These are phyloP conservation scores for Chiua virens DNA, from an alignment of 768 basidiomycete species.

Conservation along the genomic window DNA sequence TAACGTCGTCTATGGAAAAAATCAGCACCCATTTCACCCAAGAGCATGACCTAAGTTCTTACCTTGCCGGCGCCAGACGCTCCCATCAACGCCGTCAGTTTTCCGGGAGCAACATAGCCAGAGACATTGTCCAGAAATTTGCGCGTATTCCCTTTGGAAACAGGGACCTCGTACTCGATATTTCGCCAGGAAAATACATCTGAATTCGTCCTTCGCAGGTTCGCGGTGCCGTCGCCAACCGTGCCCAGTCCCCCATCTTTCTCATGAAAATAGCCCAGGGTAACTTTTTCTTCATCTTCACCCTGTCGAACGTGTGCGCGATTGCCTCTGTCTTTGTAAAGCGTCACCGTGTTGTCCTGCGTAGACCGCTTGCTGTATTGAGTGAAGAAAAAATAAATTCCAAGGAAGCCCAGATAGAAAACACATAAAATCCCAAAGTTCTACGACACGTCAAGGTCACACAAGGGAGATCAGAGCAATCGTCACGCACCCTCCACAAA, in stretches of 20 bases:
- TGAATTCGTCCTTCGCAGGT: too few relatives aligned
- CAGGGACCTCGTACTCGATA: constrained; percentile 60
- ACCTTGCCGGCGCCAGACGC: constrained; percentile 36
- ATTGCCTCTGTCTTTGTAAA: constrained; percentile 17
- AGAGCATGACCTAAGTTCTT: not conserved
- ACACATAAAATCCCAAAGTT: constrained; percentile 47
- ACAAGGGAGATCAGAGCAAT: not conserved
- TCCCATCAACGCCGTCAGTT: constrained; percentile 53
- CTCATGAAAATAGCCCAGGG: not conserved
- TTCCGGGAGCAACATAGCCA: constrained; percentile 52
- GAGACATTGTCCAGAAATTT: constrained; percentile 45
- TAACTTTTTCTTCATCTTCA: constrained; percentile 19
- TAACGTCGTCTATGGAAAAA: constrained; percentile 47
- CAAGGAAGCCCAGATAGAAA: constrained; percentile 42
- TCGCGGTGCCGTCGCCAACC: not conserved
- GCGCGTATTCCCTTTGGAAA: constrained; percentile 33
- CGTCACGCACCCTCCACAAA: constrained; percentile 40
- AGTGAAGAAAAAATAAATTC: constrained; percentile 36
- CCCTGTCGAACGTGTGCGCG: not conserved
- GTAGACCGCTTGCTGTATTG: constrained; percentile 31
- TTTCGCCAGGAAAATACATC: constrained; percentile 78
- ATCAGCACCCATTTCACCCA: not conserved
- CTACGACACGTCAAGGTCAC: constrained; percentile 17
- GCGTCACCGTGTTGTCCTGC: constrained; percentile 31
- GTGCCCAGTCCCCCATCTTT: not conserved